Conservation (phyloP, 306 rosid species). For the Calophaca sinica region DNA sequence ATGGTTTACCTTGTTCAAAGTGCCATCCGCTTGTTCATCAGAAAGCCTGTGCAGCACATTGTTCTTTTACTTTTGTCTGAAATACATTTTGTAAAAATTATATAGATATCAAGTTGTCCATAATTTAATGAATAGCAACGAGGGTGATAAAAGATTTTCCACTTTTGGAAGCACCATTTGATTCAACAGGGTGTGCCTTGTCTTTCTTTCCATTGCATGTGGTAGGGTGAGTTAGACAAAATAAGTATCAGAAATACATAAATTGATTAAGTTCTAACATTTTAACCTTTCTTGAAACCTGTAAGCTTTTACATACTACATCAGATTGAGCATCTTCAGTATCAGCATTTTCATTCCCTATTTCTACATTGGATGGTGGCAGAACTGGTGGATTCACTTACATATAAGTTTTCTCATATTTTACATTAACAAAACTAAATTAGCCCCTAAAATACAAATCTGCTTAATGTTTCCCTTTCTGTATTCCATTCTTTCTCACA, state of each 20-base stretch:
- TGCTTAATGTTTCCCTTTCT: no score
- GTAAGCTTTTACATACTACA: neutral
- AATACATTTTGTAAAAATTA: neutral
- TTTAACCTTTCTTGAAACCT: neutral
- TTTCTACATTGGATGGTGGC: neutral
- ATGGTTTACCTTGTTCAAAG: conserved; percentile 14
- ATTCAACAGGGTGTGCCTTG: neutral
- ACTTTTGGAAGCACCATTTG: neutral
- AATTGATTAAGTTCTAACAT: neutral
- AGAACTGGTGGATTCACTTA: neutral
- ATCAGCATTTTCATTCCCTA: neutral
- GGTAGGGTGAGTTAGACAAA: neutral
- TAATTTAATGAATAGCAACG: neutral
- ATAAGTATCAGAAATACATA: neutral
- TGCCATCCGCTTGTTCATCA: neutral
- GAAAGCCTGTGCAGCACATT: neutral
- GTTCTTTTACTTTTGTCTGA: conserved; percentile 19
- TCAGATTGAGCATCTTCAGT: neutral
- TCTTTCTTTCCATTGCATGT: neutral
- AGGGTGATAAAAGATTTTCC: neutral
- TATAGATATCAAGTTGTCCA: neutral
- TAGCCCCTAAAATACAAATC: neutral
- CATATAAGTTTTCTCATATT: neutral
- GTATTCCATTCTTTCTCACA: conserved; percentile 15
- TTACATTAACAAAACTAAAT: neutral